A percentile compares a stretch with the other conserved stretches of the same genome.
phyloP scores from a whole-genome alignment of 331 rosid species.

The Stylosanthes scabra region DNA sequence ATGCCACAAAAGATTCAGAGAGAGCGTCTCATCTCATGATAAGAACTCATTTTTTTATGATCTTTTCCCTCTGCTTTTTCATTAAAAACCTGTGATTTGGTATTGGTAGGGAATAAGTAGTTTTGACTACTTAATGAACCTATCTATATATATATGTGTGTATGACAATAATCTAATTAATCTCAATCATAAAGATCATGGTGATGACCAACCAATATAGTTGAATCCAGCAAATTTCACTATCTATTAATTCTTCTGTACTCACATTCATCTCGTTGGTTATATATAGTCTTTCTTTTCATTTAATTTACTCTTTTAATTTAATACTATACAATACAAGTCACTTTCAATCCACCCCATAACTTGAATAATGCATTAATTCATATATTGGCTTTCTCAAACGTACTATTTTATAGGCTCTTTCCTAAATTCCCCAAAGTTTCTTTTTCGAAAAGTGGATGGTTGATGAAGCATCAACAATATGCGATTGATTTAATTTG shows the following conservation, averaged over 20 bases:
- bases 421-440: conserved; percentile 1
- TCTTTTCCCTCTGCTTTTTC: conserved; percentile 43
- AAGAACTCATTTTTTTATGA: conserved; percentile 38
- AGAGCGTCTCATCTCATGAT: conserved; percentile 32
- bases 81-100: no score
- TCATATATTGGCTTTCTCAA: conserved; percentile 31
- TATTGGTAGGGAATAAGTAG: no score
- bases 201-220: conserved; percentile 41
- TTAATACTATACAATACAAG: neutral
- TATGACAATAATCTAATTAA: neutral
- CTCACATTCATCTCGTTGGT: conserved; percentile 44
- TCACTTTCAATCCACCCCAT: neutral
- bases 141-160: neutral
- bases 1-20: conserved; percentile 15
- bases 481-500: conserved; percentile 39
- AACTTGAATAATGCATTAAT: conserved; percentile 23
- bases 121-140: no score
- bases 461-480: conserved; percentile 47
- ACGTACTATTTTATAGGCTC: conserved; percentile 4
- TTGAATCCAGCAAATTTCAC: conserved; percentile 49
- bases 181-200: conserved; percentile 22
- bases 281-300: conserved; percentile 6
- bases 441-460: conserved; percentile 26
- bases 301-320: neutral
- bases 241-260: conserved; percentile 39